These are phyloP conservation scores for Orobanche coerulescens DNA, from an alignment of 257 asterid species.

Conservation along the genomic window DNA sequence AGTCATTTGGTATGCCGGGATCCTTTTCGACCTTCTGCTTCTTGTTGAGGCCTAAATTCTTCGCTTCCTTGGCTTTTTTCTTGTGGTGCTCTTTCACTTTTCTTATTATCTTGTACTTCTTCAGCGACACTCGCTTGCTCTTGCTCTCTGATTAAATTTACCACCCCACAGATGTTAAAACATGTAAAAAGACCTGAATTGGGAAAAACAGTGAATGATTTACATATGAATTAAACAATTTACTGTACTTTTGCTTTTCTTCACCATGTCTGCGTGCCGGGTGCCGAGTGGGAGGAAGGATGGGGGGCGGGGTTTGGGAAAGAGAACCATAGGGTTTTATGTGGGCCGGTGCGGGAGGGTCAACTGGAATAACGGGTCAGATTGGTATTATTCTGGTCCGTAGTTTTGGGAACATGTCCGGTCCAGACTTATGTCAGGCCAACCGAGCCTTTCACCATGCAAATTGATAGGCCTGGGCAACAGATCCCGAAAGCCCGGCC, in stretches of 20 bases:
- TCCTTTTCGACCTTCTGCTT: constrained; percentile 76
- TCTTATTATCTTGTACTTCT: constrained; percentile 63
- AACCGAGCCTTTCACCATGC: too few relatives aligned
- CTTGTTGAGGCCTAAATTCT: constrained; percentile 51
- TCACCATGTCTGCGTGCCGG: constrained; percentile 64
- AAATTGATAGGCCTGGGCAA: too few relatives aligned
- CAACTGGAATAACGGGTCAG: too few relatives aligned
- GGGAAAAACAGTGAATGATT: background rate
- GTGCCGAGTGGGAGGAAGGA: background rate
- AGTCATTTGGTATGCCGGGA: constrained; percentile 88
- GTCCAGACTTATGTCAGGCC: too few relatives aligned
- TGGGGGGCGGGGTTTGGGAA: constrained; percentile 21
- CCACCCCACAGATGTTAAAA: background rate
- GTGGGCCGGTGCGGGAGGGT: too few relatives aligned
- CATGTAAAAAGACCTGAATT: background rate
- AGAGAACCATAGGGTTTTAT: background rate
- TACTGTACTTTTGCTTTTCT: constrained; percentile 63
- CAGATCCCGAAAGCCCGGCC: too few relatives aligned
- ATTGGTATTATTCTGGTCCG: too few relatives aligned
- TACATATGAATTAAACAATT: background rate
- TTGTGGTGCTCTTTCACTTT: constrained; percentile 89
- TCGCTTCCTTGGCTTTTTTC: constrained; percentile 86
- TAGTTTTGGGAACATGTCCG: too few relatives aligned
- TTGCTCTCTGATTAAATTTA: constrained; percentile 55
- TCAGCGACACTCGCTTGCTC: constrained; percentile 83